Base-by-base conservation (phyloP, 2,329 filamentous ascomycete species). In the Colletotrichum sp. region DNA sequence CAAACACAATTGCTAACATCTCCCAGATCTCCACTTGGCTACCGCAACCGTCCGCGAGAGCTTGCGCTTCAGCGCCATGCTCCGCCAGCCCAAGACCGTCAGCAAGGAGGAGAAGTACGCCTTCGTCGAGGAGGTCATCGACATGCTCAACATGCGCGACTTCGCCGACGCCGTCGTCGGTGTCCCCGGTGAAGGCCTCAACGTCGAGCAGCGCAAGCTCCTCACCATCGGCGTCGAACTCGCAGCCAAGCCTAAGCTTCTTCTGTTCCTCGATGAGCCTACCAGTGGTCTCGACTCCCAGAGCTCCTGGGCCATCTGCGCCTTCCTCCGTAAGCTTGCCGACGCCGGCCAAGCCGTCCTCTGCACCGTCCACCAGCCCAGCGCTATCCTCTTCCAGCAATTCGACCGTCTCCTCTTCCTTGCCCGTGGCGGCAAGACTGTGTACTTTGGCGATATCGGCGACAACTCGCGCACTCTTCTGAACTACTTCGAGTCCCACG, bases 361-460 rank as follows among this genome's bases (percentile, higher is more conserved):
- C 1, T 90, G 88, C 69, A 91, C 90, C 0, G 88, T 91, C 16
- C 90, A 91, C 79, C 90, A 91, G 77, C 90, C 90, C 1, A 87
- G 85, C 8, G 88, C 89, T 0, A 86, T 89, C 57, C 82, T 91
- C 6, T 91, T 91, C 79, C 85, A 88, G 74, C 83, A 87, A 59
- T 90, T 94, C 69, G 92, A 94, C 76, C 88, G 89, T 2, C 84
- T 94, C 3, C 84, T 94, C 1, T 92, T 94, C 83, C 87, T 94
- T 5, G 91, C 91, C 11, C 88, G 86, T 72, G 93, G 93, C 48
- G 93, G 93, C 1, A 91, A 88, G 80, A 94, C 92, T 0, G 91
- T 94, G 1, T 94, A 94, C 80, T 94, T 94, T 82, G 93, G 93
- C 9, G 87, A 93, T 3, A 91, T 94, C 55, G 93, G 93, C 1